Conservation (phyloP, 179 eudicot species). For the Carnegiea gigantea region DNA sequence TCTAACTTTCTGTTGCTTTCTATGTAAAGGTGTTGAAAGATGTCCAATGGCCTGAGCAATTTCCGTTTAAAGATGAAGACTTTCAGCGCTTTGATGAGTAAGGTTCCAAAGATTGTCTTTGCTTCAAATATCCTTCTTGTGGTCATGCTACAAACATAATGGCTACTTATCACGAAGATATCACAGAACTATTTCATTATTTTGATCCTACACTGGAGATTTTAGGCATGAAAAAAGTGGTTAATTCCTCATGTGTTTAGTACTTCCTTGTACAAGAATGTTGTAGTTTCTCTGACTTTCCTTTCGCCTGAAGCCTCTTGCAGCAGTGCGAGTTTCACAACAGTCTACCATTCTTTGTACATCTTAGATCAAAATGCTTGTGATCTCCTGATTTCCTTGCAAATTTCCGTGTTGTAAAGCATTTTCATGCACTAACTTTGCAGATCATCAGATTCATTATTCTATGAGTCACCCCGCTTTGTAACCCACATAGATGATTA, state of each 20-base stretch:
- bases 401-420: not conserved
- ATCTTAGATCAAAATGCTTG: not conserved
- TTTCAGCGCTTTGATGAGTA: conserved; percentile 97
- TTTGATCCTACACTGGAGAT: not conserved
- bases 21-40: conserved; percentile 65
- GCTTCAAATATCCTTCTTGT: not conserved
- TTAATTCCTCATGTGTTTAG: not conserved
- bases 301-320: not conserved
- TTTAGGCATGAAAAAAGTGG: not conserved
- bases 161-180: not conserved
- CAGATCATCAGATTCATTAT: conserved; percentile 77
- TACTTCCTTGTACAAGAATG: not conserved
- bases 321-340: not conserved
- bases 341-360: not conserved
- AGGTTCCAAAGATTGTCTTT: conserved; percentile 21
- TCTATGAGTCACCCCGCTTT: conserved; percentile 92
- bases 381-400: not conserved
- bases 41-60: conserved; percentile 90
- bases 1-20: conserved; percentile 13
- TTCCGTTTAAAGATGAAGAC: conserved; percentile 91
- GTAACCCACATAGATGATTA: conserved; percentile 98
- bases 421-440: conserved; percentile 20
- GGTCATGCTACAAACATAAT: not conserved
- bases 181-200: not conserved
- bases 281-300: no score